Percentiles rank a stretch among this genome's conserved stretches.
These are phyloP conservation scores for Saussurea involucrata DNA, from an alignment of 129 eudicot genomes.

Conservation along the genomic window DNA sequence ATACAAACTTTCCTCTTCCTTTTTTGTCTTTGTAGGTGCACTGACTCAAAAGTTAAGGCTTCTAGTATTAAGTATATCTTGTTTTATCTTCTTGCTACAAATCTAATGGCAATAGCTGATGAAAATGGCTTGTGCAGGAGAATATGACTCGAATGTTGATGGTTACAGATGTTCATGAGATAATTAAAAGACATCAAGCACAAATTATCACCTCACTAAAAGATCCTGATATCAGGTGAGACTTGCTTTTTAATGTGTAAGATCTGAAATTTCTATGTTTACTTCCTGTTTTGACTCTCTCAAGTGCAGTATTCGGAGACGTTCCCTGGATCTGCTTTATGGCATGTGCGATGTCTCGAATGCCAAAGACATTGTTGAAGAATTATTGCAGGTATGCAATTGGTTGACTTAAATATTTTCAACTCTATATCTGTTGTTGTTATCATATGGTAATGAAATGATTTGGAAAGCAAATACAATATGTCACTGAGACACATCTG, in stretches of 20 bases:
- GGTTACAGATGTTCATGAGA: conserved; percentile 98
- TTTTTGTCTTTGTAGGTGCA: background rate
- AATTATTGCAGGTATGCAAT: conserved; percentile 74
- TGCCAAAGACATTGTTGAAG: conserved; percentile 98
- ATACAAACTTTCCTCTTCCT: background rate
- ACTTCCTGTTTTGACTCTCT: background rate
- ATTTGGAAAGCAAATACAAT: background rate
- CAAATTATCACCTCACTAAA: conserved; percentile 92
- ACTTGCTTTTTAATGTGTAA: background rate
- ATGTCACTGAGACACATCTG: conserved; percentile 16
- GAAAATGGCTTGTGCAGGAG: conserved; percentile 61
- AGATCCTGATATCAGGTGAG: conserved; percentile 96
- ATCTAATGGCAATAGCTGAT: conserved; percentile 33
- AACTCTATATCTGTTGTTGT: background rate
- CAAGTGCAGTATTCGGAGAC: conserved; percentile 75
- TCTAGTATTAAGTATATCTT: background rate
- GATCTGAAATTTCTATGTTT: background rate
- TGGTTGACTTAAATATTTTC: background rate
- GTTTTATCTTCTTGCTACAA: conserved; percentile 2
- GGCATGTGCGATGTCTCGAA: conserved; percentile 99
- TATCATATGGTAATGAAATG: background rate
- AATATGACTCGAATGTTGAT: conserved; percentile 99
- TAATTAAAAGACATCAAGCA: conserved; percentile 95
- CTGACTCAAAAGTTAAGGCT: background rate
- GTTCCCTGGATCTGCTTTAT: conserved; percentile 93